These are phyloP conservation scores for Canna indica DNA, from an alignment of 176 grass and related monocot genomes.

Conservation along the genomic window DNA sequence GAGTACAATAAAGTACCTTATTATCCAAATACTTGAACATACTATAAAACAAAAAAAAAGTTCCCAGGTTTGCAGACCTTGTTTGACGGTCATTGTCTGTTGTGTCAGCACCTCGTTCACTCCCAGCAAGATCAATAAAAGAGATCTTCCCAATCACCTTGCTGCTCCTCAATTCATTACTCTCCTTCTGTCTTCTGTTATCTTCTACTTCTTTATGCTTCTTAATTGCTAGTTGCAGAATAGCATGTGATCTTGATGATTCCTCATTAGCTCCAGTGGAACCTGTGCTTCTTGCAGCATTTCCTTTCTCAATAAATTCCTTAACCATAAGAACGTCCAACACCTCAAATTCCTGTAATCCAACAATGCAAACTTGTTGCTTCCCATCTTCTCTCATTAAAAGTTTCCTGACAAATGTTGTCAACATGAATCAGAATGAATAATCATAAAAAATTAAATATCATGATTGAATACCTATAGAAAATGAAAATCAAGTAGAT, in stretches of 20 bases:
- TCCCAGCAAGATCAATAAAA: slow-evolving; percentile 98
- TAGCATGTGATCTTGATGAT: slow-evolving; percentile 95
- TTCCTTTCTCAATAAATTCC: slow-evolving; percentile 97
- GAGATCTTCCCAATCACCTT: slow-evolving; percentile 91
- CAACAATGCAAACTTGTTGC: slow-evolving; percentile 97
- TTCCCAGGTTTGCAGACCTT: slow-evolving; percentile 26
- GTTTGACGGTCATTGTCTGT: slow-evolving; percentile 95
- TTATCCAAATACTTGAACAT: not conserved
- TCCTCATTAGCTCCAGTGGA: slow-evolving; percentile 97
- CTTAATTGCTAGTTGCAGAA: slow-evolving; percentile 91
- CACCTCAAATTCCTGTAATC: slow-evolving; percentile 96
- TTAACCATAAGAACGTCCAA: slow-evolving; percentile 91
- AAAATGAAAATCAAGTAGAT: slow-evolving; percentile 1
- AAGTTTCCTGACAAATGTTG: slow-evolving; percentile 47
- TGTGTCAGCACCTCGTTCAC: slow-evolving; percentile 97
- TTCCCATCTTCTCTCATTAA: slow-evolving; percentile 98
- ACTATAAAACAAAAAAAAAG: not conserved
- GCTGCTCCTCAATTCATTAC: slow-evolving; percentile 65
- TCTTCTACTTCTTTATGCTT: slow-evolving; percentile 61
- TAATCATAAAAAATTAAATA: not conserved
- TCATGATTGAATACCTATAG: slow-evolving; percentile 5
- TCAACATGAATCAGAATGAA: slow-evolving; percentile 4
- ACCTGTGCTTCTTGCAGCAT: slow-evolving; percentile 81
- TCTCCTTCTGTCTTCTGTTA: slow-evolving; percentile 66
- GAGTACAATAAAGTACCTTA: not conserved